Base-by-base conservation (phyloP, 208 protist genomes). In the Trypanosoma grayi region DNA sequence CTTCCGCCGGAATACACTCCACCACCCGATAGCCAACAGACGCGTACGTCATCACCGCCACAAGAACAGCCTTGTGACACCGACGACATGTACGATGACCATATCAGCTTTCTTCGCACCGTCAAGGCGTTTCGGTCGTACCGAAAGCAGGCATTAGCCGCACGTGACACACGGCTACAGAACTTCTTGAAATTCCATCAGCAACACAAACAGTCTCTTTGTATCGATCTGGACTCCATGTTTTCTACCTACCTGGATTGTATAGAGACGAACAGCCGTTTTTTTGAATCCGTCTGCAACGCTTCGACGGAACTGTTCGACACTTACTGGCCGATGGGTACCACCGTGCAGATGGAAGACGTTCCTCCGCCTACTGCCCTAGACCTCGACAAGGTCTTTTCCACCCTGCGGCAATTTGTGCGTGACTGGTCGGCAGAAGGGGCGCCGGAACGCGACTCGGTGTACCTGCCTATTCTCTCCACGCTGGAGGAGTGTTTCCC, bases 371-470 rank as follows among this genome's bases (percentile, higher is more conserved):
- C 91, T 11, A 92, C 88, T 10, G 50, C 77, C 33, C 79, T 94
- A 7, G 93, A 97, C 72, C 85, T 95, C 78, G 89, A 97, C 52
- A 98, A 98, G 62, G 94, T 98, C 8, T 89, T 95, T 58, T 97
- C 90, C 1, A 98, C 97, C 18, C 66, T 98, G 41, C 92, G 93
- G 43, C 96, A 98, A 70, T 98, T 98, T 67, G 93, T 97, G 31
- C 79, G 97, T 1, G 97, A 98, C 66, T 98, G 97, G 97, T 87
- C 86, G 16, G 76, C 73, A 1, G 95, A 98, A 66, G 97, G 97
- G 5, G 68, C 63, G 9, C 67, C 65, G 10, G 97, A 98, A 81
- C 76, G 96, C n/a, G 75, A 90, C 52, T 84, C 80, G 24, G 88
- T 93, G 43, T 98, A 98, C 61, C 71, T 74, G 52, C 92, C 90